These are phyloP conservation scores for Cynanchum wilfordii DNA, from an alignment of 257 asterid species.

Conservation along the genomic window DNA sequence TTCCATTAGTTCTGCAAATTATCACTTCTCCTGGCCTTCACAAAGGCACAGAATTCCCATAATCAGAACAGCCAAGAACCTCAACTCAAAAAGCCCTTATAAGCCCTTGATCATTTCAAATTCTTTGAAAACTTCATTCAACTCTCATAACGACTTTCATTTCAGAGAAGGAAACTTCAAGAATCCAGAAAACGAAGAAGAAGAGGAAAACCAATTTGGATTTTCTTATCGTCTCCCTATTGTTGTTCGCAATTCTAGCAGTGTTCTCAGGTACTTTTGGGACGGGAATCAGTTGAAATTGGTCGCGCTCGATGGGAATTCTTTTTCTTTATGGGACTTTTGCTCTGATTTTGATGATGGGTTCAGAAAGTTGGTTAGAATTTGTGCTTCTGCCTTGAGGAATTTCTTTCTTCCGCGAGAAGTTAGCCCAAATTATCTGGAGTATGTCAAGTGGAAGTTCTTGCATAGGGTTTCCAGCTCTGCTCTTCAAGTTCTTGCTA, in stretches of 20 bases:
- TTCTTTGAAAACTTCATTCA: constrained; percentile 32
- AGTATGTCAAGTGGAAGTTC: constrained; percentile 91
- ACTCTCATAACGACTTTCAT: constrained; percentile 22
- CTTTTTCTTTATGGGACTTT: constrained; percentile 37
- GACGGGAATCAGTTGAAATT: constrained; percentile 59
- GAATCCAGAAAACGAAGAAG: constrained; percentile 16
- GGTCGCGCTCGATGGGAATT: constrained; percentile 49
- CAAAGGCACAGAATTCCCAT: constrained; percentile 18
- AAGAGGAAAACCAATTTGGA: constrained; percentile 6
- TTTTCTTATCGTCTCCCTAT: constrained; percentile 45
- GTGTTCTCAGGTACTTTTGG: constrained; percentile 61
- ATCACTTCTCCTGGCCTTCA: constrained; percentile 23
- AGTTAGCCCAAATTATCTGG: constrained; percentile 63
- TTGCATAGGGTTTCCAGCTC: constrained; percentile 92
- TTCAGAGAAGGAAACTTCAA: constrained; percentile 26
- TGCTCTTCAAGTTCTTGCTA: constrained; percentile 93
- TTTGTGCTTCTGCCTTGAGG: constrained; percentile 44
- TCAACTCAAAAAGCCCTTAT: constrained; percentile 42
- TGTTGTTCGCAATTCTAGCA: constrained; percentile 41
- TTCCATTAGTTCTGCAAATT: constrained; percentile 12
- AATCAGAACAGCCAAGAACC: constrained; percentile 22
- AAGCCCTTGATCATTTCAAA: constrained; percentile 46
- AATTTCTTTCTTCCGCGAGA: constrained; percentile 72
- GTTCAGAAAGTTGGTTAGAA: constrained; percentile 34
- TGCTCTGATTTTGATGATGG: constrained; percentile 46